Evolutionary conservation across 306 rosid species (phyloP), one percentile per base, ranked within the genome.

Genomic region (Albizia julibrissin): DNA sequence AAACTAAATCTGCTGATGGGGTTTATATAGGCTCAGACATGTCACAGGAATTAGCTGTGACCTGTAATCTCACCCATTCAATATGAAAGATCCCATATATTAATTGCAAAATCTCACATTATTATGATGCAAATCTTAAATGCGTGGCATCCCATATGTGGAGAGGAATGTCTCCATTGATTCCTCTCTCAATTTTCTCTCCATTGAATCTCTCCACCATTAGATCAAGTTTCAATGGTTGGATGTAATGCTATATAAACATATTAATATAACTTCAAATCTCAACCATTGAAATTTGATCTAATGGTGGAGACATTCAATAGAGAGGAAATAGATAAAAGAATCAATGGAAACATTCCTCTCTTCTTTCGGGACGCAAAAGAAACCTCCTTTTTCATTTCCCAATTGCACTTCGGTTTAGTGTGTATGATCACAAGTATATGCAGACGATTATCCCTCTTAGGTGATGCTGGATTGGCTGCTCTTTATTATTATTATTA

Each of bases 11-110:
- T 16, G 47, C 34, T 71, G 19, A 26, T 47, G 13, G 74, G 72
- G 50, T 31, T 66, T 66, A 66, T 66, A 78, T 66, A 78, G 80
- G 72, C 80, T 13, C 31, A 27, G 43, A 46, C 34, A 70, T 14
- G 59, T 52, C 2, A 52, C 24, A 19, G n/a, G 58, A 50, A 39
- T 1, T 14, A 54, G 52, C 5, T 46, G 6, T 46, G 52, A 70
- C 52, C 24, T 69, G 50, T 72, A 19, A 72, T 72, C 42, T 47
- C 24, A 6, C 16, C 76, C 76, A 44, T 47, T 72, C n/a, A 72
- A 44, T 44, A 7, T 26, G 40, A 70, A 69, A 37, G 59, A 72
- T 72, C 76, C 6, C 5, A 43, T 0, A 47, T 27, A 47, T 72
- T 46, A 8, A 77, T 65, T 64, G 21, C 34, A 44, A 77, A 77